A percentile compares a stretch with the other conserved stretches of the same genome.
Conservation (phyloP, 371 early-diverging fungal species). For the Sporodiniella umbellata region DNA sequence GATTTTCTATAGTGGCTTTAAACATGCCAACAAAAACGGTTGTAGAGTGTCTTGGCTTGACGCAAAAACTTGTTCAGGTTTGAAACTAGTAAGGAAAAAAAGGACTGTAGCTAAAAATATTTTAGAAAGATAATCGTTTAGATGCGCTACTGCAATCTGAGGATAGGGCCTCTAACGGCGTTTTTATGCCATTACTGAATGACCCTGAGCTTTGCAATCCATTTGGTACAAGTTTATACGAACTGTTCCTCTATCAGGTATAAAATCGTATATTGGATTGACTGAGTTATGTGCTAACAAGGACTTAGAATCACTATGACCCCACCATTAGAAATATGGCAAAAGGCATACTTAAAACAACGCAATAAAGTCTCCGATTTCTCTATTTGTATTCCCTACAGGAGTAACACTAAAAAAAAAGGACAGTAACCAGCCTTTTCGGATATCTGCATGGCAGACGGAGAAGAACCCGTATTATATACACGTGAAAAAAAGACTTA, state of each 20-base stretch:
- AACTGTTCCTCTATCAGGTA: constrained; percentile 75
- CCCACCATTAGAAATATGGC: constrained; percentile 68
- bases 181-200: constrained; percentile 76
- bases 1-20: constrained; percentile 53
- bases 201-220: constrained; percentile 95
- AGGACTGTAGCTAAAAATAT: constrained; percentile 4
- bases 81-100: constrained; percentile 7
- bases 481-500: too few relatives aligned
- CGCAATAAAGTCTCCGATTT: constrained; percentile 7
- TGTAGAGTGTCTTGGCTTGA: constrained; percentile 29
- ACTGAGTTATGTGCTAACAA: not conserved
- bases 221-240: constrained; percentile 85
- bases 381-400: not conserved
- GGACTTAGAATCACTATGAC: constrained; percentile 69
- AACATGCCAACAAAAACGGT: constrained; percentile 49
- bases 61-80: constrained; percentile 34
- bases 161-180: constrained; percentile 75
- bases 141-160: constrained; percentile 82
- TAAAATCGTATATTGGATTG: not conserved
- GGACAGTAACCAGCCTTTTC: too few relatives aligned
- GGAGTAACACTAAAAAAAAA: too few relatives aligned
- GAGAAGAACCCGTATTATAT: too few relatives aligned
- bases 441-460: too few relatives aligned
- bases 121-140: constrained; percentile 66
- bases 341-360: constrained; percentile 24